Evolutionary conservation across 129 eudicot genomes (phyloP).

Genomic region (Mikania micrantha): DNA sequence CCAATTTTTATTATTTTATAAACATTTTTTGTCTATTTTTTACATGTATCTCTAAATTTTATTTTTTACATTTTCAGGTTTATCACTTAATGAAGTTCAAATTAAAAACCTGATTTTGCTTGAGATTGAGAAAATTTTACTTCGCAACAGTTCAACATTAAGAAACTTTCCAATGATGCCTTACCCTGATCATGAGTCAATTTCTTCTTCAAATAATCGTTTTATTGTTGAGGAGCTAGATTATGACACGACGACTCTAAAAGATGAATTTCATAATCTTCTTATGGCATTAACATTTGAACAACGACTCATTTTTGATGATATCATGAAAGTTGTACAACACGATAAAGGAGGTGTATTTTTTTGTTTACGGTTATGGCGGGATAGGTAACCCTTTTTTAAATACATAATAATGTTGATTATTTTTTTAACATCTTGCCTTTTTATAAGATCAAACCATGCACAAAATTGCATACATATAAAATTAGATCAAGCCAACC

Average conservation of each 20-base stretch:
- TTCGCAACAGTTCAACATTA: background rate
- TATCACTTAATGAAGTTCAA: background rate
- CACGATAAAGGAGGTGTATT: background rate
- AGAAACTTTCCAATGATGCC: background rate
- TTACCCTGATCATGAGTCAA: background rate
- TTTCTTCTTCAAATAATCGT: background rate
- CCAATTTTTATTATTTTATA: no score
- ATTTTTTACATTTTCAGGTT: background rate
- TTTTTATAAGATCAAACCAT: no score
- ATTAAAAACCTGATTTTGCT: background rate
- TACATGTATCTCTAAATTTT: background rate
- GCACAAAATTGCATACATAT: no score
- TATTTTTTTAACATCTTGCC: no score
- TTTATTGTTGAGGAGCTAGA: background rate
- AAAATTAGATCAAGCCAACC: no score
- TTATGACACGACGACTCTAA: background rate
- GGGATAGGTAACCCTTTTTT: no score
- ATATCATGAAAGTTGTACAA: background rate
- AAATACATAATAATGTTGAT: no score
- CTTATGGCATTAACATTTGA: background rate
- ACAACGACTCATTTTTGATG: background rate
- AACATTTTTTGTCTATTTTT: background rate
- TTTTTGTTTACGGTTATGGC: background rate
- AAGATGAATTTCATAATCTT: background rate
- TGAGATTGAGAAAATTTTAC: background rate